These are phyloP conservation scores for Hypoxylon sp. DNA, from an alignment of 2,329 filamentous ascomycete species.

Conservation along the genomic window DNA sequence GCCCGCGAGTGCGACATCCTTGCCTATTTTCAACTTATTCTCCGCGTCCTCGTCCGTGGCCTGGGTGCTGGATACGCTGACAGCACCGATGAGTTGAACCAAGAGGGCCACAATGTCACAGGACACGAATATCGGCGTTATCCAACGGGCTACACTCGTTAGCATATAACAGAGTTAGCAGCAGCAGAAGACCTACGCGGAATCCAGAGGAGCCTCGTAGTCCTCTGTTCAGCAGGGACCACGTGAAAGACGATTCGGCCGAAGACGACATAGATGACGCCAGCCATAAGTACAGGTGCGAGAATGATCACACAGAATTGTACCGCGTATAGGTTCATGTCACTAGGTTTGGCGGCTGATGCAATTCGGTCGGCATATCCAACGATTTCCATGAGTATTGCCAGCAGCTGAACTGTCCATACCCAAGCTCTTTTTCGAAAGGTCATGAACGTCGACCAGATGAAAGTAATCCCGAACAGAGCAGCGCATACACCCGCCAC, in stretches of 20 bases:
- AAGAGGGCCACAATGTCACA: slow-evolving; percentile 50
- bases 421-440: slow-evolving; percentile 49
- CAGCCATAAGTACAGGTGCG: slow-evolving; percentile 57
- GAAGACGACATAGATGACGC: slow-evolving; percentile 56
- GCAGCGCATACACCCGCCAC: slow-evolving; percentile 46
- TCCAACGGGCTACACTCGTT: slow-evolving; percentile 42
- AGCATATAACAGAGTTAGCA: slow-evolving; percentile 1
- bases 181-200: slow-evolving; percentile 44
- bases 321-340: slow-evolving; percentile 49
- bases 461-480: slow-evolving; percentile 46
- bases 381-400: slow-evolving; percentile 53
- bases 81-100: slow-evolving; percentile 51
- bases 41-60: slow-evolving; percentile 49
- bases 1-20: slow-evolving; percentile 56
- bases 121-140: slow-evolving; percentile 51
- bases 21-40: slow-evolving; percentile 53
- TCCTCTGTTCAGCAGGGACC: slow-evolving; percentile 52
- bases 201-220: slow-evolving; percentile 54
- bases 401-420: slow-evolving; percentile 50
- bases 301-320: slow-evolving; percentile 56
- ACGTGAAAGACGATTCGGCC: slow-evolving; percentile 56
- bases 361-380: slow-evolving; percentile 53
- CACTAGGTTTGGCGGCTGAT: slow-evolving; percentile 47
- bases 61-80: slow-evolving; percentile 56
- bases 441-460: slow-evolving; percentile 45